Conservation (phyloP, 2,329 filamentous ascomycete species). For the Ophiostoma fasciatum region DNA sequence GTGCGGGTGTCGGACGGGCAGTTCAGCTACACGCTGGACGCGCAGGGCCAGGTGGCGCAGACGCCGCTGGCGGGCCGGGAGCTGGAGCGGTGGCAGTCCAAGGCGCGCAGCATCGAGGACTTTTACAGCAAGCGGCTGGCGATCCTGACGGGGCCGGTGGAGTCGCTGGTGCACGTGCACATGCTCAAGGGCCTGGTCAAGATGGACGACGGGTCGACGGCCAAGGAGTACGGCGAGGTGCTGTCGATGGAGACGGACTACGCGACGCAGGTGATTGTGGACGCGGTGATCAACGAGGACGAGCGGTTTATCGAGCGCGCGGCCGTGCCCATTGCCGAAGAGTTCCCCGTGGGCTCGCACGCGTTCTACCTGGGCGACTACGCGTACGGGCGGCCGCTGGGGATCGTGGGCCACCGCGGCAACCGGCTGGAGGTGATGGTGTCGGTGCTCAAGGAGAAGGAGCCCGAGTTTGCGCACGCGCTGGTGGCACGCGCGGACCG, state of each 20-base stretch:
- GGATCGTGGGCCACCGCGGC: constrained; percentile 58
- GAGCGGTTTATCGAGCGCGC: constrained; percentile 82
- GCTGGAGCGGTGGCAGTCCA: constrained; percentile 71
- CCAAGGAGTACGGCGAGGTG: constrained; percentile 86
- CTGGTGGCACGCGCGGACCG: constrained; percentile 59
- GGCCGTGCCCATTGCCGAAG: constrained; percentile 78
- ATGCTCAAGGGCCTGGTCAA: constrained; percentile 86
- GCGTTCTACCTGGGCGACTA: constrained; percentile 93
- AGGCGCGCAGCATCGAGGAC: constrained; percentile 68
- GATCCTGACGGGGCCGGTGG: constrained; percentile 72
- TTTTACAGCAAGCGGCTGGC: constrained; percentile 85
- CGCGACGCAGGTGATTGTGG: constrained; percentile 81
- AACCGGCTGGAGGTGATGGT: constrained; percentile 66
- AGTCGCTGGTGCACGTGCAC: constrained; percentile 81
- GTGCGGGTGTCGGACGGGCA: constrained; percentile 82
- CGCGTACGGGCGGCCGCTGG: constrained; percentile 80
- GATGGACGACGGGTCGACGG: constrained; percentile 75
- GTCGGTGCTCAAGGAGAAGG: constrained; percentile 54
- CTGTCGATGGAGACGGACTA: constrained; percentile 78
- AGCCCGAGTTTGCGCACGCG: constrained; percentile 65
- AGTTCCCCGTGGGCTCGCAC: constrained; percentile 69
- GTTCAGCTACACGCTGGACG: constrained; percentile 67
- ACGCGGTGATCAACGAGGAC: constrained; percentile 80
- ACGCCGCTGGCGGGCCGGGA: constrained; percentile 60
- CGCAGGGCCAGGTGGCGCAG: constrained; percentile 50